Base-by-base conservation (phyloP, 768 basidiomycete species). In the Calocybe indica region DNA sequence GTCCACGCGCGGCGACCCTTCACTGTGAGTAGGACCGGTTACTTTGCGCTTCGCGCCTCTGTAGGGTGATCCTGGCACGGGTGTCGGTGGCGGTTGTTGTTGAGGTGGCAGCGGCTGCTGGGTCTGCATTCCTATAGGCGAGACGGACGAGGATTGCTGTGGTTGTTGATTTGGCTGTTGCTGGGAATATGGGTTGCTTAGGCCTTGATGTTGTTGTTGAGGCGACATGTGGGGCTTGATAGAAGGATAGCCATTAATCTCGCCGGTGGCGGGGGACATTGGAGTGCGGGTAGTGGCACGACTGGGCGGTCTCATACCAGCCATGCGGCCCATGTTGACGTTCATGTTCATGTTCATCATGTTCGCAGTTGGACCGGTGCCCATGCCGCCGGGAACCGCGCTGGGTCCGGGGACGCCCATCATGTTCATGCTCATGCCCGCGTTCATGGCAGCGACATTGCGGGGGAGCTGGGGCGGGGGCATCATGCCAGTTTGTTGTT, bases 41-140 rank as follows among this genome's bases (percentile, higher is more conserved):
- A 57, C 56, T 43, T 64, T 65, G 11, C 65, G 54, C 46, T 65
- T 65, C 8, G 62, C 56, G 7, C 63, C 62, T 15, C 65, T 57
- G 30, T 61, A 61, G 7, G 67, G 65, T 8, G 64, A 65, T 36
- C 58, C 49, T 12, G 56, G 22, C 14, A 37, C 33, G 38, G 48
- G 48, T 40, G 50, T 48, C 36, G 51, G 44, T 46, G 32, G 42
- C 15, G 31, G 50, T 37, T 4, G 36, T 41, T 36, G 33, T 30
- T 15, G 52, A 37, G 32, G 48, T 13, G 37, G 45, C 28, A 10
- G 51, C 30, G 39, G 45, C 9, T 49, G 53, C 13, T 58, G 61
- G 10, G 50, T 50, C 50, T 57, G 61, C 9, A 33, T 52, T 36
- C 54, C 22, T 22, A 22, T 22, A 22, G 22, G 53, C 33, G 47